Base-by-base conservation (phyloP, 306 rosid genomes). In the Trifolium repens region DNA sequence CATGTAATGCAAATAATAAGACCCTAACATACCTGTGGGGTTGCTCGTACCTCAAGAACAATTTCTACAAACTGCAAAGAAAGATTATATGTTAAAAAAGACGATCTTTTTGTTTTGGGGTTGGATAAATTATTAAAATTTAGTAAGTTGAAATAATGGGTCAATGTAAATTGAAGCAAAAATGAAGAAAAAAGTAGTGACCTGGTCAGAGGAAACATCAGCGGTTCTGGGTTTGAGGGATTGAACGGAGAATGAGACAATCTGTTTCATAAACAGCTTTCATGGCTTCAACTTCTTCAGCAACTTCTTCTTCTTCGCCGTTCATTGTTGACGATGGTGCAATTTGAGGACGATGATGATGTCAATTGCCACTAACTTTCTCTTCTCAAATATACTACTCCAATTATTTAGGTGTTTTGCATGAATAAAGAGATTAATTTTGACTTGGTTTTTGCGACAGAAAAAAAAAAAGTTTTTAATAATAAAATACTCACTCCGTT, bases 181-280 rank as follows among this genome's bases (percentile, higher is more conserved):
- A 22, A 22, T 22, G 1, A 22, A 32, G 5, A 30, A 24, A 61
- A 61, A 26, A 8, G 22, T 2, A 27, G 0, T 12, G 39, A 91
- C 97, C 93, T 92, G 93, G 15, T 92, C 78, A 53, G 91, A 88
- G 66, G 91, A 78, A 71, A 90, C 90, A 76, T 92, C 90, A n/a
- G 94, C 96, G 78, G 96, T 90, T 84, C 94, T 88, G 57, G 97
- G 97, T 71, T 85, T 90, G 80, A 88, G 82, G 88, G 11, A 81
- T 74, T 16, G 91, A 83, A 62, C 68, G 69, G 10, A 90, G 67
- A 17, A 92, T 64, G 44, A 70, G 17, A 12, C 94, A 92, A 77
- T 92, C 96, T 46, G 35, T 80, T 47, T 85, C 96, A 58, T 90
- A 92, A 2, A 92, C 94, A 8, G 97, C 85, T 81, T 85, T 78